Evolutionary conservation across 2,329 filamentous ascomycete species (phyloP).

Genomic region (Ophiocordyceps robertsii): DNA sequence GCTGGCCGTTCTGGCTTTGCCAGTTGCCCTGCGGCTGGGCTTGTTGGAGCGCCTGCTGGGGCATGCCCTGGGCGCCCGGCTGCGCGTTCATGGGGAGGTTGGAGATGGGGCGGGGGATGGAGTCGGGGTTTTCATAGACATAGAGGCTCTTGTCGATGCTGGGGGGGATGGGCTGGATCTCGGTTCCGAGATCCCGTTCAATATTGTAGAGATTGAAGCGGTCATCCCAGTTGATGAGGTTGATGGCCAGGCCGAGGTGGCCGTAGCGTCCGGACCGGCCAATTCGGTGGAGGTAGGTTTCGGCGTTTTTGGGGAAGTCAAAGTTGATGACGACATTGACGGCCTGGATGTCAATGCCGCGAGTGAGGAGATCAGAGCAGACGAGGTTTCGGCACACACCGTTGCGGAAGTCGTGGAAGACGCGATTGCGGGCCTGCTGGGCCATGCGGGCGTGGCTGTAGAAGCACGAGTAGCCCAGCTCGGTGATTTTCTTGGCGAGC

Average conservation of each 20-base stretch:
- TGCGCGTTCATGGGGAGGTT: constrained; percentile 25
- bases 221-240: constrained; percentile 99
- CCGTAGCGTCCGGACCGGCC: constrained; percentile 95
- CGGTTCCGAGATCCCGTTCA: constrained; percentile 90
- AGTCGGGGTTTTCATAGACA: constrained; percentile 93
- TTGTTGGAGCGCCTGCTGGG: constrained; percentile 7
- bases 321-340: constrained; percentile 99
- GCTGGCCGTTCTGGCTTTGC: constrained; percentile 24
- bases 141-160: constrained; percentile 97
- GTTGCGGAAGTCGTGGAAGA: constrained; percentile 98
- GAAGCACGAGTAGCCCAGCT: constrained; percentile 97
- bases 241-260: constrained; percentile 93
- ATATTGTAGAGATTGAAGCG: constrained; percentile 98
- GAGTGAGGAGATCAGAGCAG: constrained; percentile 91
- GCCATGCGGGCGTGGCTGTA: constrained; percentile 99
- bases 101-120: constrained; percentile 69
- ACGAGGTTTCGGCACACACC: constrained; percentile 96
- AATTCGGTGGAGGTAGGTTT: constrained; percentile 97
- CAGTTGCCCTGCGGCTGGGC: constrained; percentile 23
- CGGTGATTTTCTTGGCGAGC: constrained; percentile 97
- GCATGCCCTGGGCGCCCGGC: constrained; percentile 15
- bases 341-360: constrained; percentile 98
- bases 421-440: constrained; percentile 90
- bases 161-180: constrained; percentile 91
- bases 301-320: constrained; percentile 97